Evolutionary conservation across 2,329 filamentous ascomycete species (phyloP).

Genomic region (Penicillium sp.): DNA sequence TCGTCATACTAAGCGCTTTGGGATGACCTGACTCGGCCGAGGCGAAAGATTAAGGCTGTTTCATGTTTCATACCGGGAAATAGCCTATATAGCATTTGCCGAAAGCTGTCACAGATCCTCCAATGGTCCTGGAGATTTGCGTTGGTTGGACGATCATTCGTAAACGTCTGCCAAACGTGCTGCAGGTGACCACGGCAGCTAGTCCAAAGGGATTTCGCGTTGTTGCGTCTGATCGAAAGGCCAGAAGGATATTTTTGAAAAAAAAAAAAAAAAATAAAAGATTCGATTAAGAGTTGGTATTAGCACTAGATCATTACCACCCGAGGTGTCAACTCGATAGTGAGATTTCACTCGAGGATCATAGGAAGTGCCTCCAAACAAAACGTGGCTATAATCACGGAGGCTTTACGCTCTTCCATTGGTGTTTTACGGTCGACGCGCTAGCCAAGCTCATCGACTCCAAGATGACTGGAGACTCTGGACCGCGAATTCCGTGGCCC

Average conservation of each 20-base stretch:
- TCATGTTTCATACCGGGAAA: not conserved
- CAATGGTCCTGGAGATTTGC: not conserved
- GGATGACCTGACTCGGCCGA: not conserved
- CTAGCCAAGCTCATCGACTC: slow-evolving; percentile 15
- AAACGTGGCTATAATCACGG: not conserved
- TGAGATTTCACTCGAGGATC: not conserved
- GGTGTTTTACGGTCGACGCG: not conserved
- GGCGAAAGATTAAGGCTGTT: not conserved
- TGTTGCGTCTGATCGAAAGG: not conserved
- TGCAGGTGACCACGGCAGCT: not conserved
- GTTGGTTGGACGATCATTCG: not conserved
- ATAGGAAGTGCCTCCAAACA: not conserved
- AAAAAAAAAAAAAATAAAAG: not conserved
- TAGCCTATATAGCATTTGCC: not conserved
- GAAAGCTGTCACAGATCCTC: not conserved
- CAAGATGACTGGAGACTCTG: slow-evolving; percentile 45
- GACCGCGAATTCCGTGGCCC: slow-evolving; percentile 57
- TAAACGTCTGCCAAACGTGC: not conserved
- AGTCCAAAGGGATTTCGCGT: not conserved
- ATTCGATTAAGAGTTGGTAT: not conserved
- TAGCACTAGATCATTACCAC: not conserved
- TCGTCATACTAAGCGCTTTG: not conserved
- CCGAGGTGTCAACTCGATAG: not conserved
- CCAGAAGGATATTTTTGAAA: not conserved
- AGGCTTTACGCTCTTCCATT: not conserved